phyloP scores from a whole-genome alignment of 805 yeast species.

The Metschnikowia santaceciliae region DNA sequence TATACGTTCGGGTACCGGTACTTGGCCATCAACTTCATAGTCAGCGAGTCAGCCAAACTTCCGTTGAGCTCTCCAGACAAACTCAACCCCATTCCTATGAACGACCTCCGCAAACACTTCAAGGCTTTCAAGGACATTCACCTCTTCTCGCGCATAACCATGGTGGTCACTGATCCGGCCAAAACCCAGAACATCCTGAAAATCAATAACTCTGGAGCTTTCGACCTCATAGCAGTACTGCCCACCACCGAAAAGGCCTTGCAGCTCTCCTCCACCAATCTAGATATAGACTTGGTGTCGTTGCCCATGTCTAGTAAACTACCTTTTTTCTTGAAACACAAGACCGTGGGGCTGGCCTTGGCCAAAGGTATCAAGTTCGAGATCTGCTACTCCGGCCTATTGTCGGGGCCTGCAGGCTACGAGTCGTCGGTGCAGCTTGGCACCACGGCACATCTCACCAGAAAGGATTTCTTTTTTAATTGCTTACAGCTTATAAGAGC shows the following conservation, averaged over 20 bases:
- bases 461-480: conserved; percentile 67
- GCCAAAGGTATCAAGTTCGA: conserved; percentile 83
- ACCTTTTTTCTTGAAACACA: conserved; percentile 78
- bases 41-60: conserved; percentile 48
- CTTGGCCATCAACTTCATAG: conserved; percentile 67
- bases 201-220: conserved; percentile 37
- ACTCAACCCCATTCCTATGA: conserved; percentile 48
- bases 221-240: conserved; percentile 77
- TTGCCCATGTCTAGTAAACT: conserved; percentile 61
- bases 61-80: conserved; percentile 42
- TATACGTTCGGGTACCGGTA: conserved; percentile 68
- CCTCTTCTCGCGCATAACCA: conserved; percentile 67
- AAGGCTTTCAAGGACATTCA: conserved; percentile 31
- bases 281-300: conserved; percentile 80
- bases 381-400: conserved; percentile 58
- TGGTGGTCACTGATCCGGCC: conserved; percentile 72
- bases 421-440: conserved; percentile 17
- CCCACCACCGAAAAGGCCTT: conserved; percentile 80
- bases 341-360: conserved; percentile 77
- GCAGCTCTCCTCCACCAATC: conserved; percentile 64
- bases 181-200: conserved; percentile 62
- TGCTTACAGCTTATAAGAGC: conserved; percentile 74
- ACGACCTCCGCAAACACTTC: conserved; percentile 17
- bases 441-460: conserved; percentile 31
- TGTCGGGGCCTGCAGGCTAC: conserved; percentile 37